These are phyloP conservation scores for Gomphus bonarii DNA, from an alignment of 1,284 basidiomycete species.

Conservation along the genomic window DNA sequence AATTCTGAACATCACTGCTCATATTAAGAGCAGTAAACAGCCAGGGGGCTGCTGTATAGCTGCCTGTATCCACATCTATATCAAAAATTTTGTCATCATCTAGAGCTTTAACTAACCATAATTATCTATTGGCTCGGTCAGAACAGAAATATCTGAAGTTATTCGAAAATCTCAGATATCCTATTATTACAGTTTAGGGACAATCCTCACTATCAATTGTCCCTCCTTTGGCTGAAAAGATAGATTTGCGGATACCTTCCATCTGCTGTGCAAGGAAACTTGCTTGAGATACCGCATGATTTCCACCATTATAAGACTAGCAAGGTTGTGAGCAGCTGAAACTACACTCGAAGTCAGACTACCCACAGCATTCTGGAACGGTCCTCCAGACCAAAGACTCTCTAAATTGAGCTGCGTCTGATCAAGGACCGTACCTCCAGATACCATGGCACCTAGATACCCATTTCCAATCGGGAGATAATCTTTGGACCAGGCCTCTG, in stretches of 20 bases:
- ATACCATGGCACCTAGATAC: not conserved
- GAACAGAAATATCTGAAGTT: constrained; percentile 37
- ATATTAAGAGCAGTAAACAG: not conserved
- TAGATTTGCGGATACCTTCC: constrained; percentile 40
- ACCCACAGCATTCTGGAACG: constrained; percentile 51
- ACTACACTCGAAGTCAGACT: not conserved
- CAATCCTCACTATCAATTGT: constrained; percentile 41
- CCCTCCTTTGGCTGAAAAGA: constrained; percentile 49
- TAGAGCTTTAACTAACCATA: constrained; percentile 38
- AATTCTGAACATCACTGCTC: constrained; percentile 18
- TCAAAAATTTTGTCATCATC: not conserved
- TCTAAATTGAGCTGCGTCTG: constrained; percentile 62
- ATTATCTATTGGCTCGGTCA: constrained; percentile 44
- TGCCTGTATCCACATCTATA: not conserved
- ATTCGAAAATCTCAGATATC: not conserved
- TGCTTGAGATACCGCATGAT: constrained; percentile 39
- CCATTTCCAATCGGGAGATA: not conserved
- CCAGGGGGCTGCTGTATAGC: not conserved
- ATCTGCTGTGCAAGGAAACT: constrained; percentile 37
- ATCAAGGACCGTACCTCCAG: constrained; percentile 48
- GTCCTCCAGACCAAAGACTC: constrained; percentile 66
- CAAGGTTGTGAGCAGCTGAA: not conserved
- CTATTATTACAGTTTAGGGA: not conserved
- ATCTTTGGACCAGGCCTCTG: not conserved
- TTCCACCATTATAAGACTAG: constrained; percentile 64